Conservation (phyloP, 1,284 basidiomycete genomes). For the Ganoderma lingzhi region DNA sequence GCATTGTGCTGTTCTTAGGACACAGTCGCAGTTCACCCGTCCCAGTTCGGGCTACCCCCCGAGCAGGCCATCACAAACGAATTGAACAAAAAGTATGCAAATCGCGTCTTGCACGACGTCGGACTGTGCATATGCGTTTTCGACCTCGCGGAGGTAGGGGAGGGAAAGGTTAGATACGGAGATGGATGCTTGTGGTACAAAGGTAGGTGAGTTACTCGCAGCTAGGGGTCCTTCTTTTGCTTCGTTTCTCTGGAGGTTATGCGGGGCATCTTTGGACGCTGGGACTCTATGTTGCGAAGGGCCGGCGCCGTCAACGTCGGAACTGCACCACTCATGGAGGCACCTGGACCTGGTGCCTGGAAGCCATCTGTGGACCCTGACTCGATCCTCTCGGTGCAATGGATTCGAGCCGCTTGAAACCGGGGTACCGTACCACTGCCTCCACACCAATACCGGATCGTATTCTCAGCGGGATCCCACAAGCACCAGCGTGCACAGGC, state of each 20-base stretch:
- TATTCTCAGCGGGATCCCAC: neutral
- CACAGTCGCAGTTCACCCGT: constrained; percentile 82
- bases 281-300: neutral
- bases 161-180: constrained; percentile 94
- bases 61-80: constrained; percentile 81
- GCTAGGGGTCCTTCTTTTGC: neutral
- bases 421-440: neutral
- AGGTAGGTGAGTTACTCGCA: constrained; percentile 56
- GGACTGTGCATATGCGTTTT: constrained; percentile 92
- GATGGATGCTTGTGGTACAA: constrained; percentile 97
- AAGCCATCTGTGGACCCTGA: neutral
- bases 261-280: neutral
- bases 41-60: constrained; percentile 74
- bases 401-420: neutral
- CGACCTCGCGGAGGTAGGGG: constrained; percentile 86
- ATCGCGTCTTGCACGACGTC: constrained; percentile 91
- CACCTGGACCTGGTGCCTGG: neutral
- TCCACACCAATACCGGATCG: neutral
- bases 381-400: neutral
- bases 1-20: constrained; percentile 52
- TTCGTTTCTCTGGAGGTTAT: neutral
- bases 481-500: neutral
- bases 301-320: neutral
- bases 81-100: constrained; percentile 94
- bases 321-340: neutral